Percentiles rank a stretch among this genome's conserved stretches.
Conservation (phyloP, 805 yeast genomes). For the Citeromyces nyonsensis region DNA sequence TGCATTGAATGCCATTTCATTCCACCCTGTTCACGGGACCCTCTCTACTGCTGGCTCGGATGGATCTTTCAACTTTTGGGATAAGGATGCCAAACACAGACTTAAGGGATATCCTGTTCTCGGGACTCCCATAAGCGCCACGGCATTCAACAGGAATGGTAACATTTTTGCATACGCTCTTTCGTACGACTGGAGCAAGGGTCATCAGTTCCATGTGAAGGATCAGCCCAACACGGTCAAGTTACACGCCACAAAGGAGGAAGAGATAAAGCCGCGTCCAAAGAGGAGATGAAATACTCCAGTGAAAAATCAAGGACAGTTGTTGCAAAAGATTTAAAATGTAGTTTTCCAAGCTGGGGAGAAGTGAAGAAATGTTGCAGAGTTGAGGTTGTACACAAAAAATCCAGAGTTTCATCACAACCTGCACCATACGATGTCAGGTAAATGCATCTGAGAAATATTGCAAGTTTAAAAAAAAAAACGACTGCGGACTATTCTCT, state of each 20-base stretch:
- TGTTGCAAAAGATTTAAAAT: background rate
- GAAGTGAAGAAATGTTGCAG: too few relatives aligned
- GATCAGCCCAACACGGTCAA: slow-evolving; percentile 65
- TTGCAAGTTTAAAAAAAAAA: too few relatives aligned
- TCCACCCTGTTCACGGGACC: slow-evolving; percentile 86
- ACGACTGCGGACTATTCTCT: too few relatives aligned
- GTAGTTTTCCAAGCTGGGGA: too few relatives aligned
- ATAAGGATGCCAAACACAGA: slow-evolving; percentile 80
- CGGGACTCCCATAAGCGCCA: slow-evolving; percentile 53
- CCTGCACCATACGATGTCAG: too few relatives aligned
- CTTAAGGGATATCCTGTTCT: slow-evolving; percentile 65
- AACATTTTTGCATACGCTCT: slow-evolving; percentile 79
- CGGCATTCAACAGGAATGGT: slow-evolving; percentile 76
- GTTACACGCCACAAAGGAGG: slow-evolving; percentile 75
- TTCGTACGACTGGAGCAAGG: slow-evolving; percentile 93
- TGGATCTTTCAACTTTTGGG: slow-evolving; percentile 93
- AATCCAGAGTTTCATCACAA: background rate
- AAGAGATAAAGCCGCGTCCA: slow-evolving; percentile 56
- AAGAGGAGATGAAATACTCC: slow-evolving; percentile 7
- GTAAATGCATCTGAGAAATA: too few relatives aligned
- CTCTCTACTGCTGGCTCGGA: slow-evolving; percentile 91
- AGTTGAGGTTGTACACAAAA: background rate
- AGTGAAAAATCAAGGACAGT: too few relatives aligned
- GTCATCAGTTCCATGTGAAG: slow-evolving; percentile 62
- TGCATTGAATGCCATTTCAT: slow-evolving; percentile 64